Conservation (phyloP, 2,329 filamentous ascomycete genomes). For the Colletotrichum sidae region DNA sequence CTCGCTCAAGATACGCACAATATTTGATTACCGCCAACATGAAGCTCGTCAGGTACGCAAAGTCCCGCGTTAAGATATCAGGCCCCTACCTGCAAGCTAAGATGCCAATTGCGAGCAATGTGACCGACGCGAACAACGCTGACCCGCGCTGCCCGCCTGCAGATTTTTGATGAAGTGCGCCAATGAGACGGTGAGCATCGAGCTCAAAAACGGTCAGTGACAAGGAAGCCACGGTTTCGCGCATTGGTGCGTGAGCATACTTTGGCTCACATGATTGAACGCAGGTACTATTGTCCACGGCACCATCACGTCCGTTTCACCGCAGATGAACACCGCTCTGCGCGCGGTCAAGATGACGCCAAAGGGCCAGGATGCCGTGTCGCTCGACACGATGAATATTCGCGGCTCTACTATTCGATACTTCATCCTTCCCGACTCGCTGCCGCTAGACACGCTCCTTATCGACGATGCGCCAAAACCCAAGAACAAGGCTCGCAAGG, state of each 20-base stretch:
- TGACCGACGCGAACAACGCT: slow-evolving; percentile 38
- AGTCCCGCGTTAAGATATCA: slow-evolving; percentile 40
- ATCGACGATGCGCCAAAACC: slow-evolving; percentile 98
- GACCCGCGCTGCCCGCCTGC: slow-evolving; percentile 42
- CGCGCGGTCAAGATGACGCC: slow-evolving; percentile 97
- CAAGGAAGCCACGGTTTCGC: not conserved
- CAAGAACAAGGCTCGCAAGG: slow-evolving; percentile 99
- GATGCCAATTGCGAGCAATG: slow-evolving; percentile 11
- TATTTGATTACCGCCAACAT: slow-evolving; percentile 66
- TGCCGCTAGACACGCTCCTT: slow-evolving; percentile 93
- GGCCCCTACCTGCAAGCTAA: slow-evolving; percentile 41
- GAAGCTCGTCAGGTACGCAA: slow-evolving; percentile 94
- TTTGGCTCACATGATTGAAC: slow-evolving; percentile 13
- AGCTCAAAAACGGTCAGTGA: slow-evolving; percentile 91
- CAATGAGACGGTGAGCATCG: slow-evolving; percentile 98
- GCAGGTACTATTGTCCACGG: slow-evolving; percentile 94
- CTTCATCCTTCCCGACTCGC: slow-evolving; percentile 93
- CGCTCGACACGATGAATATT: slow-evolving; percentile 95
- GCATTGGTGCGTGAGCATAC: not conserved
- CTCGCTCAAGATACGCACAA: slow-evolving; percentile 9
- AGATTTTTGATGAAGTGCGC: slow-evolving; percentile 99
- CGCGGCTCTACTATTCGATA: slow-evolving; percentile 96
- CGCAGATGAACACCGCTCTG: slow-evolving; percentile 98
- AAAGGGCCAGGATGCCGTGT: slow-evolving; percentile 86
- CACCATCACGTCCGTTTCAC: slow-evolving; percentile 95